Percentiles rank a stretch among this genome's conserved stretches.
Evolutionary conservation across 208 protist genomes (phyloP).

Genomic region (Leishmania tropica): DNA sequence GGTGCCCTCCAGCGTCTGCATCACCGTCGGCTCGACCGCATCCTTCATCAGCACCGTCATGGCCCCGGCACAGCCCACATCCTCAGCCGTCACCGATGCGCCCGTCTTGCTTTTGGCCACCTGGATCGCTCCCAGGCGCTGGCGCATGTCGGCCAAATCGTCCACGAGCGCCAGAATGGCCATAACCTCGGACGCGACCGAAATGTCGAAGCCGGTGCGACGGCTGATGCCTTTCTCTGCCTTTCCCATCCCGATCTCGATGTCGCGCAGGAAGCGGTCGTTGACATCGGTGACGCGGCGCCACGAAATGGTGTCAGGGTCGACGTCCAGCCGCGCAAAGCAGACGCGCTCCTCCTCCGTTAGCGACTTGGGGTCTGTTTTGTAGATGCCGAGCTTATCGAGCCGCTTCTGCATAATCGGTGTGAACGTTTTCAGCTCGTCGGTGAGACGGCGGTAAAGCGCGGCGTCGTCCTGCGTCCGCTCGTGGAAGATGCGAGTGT

Average conservation of each 20-base stretch:
- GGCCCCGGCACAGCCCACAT: constrained; percentile 92
- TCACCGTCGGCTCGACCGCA: constrained; percentile 95
- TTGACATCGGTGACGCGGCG: constrained; percentile 97
- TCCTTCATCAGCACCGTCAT: constrained; percentile 98
- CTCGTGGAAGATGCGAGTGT: constrained; percentile 98
- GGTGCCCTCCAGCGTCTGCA: constrained; percentile 97
- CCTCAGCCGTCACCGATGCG: constrained; percentile 89
- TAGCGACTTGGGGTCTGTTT: constrained; percentile 90
- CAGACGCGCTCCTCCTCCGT: constrained; percentile 81
- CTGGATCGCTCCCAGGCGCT: constrained; percentile 83
- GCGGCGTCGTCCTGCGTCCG: constrained; percentile 89
- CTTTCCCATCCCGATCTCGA: constrained; percentile 93
- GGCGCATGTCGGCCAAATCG: constrained; percentile 94
- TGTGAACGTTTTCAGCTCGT: constrained; percentile 85
- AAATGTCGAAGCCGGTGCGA: constrained; percentile 96
- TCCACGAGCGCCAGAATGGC: constrained; percentile 96
- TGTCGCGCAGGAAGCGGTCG: constrained; percentile 96
- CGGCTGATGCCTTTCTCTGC: constrained; percentile 91
- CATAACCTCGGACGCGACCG: constrained; percentile 98
- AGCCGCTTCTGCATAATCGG: constrained; percentile 92
- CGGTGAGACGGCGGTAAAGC: constrained; percentile 86
- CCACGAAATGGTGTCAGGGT: constrained; percentile 97
- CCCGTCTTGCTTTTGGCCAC: constrained; percentile 80
- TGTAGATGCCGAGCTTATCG: constrained; percentile 93
- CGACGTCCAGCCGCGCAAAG: constrained; percentile 97